Evolutionary conservation across 2,329 filamentous ascomycete species (phyloP), one percentile per base, ranked within the genome.

Genomic region (Ramichloridium luteum): DNA sequence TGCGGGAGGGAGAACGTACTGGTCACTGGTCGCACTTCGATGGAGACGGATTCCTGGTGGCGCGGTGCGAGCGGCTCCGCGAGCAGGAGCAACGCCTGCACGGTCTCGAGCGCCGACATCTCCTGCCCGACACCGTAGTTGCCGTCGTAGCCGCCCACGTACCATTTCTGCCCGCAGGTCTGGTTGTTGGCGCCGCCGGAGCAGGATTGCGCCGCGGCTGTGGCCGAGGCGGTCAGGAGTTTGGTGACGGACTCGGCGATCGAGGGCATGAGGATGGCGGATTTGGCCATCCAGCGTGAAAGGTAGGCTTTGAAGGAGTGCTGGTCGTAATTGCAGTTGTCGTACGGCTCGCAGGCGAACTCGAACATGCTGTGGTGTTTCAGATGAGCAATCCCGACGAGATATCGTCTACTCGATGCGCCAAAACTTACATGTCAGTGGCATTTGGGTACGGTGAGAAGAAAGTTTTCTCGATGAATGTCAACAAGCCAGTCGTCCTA

Each of bases 231-330:
- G 13, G 45, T 48, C 16, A 67, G 48, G 28, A 58, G 53, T 9
- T 53, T 54, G 30, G 45, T 50, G 26, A 65, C 55, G 9, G 45
- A 46, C 15, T 51, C 44, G 25, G 49, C 49, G 17, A 61, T 60
- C 32, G 55, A 59, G 3, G 64, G 62, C 10, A 59, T 59, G 30
- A 65, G 38, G 16, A 59, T 41, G 3, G 60, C 55, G 5, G 60
- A 55, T 38, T 65, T 64, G 11, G 55, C 53, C 35, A 67, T 51
- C 72, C 77, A 85, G 27, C 80, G 74, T 15, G 72, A 58, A 15
- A 83, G 62, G 53, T 82, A 84, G 8, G 76, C 79, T 58, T 85
- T 85, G 71, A 84, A 85, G 28, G 68, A 74, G 47, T 69, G 68
- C 58, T 84, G 77, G 53, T 85, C 79, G 40, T 65, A 65, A 58